Evolutionary conservation across 2,329 filamentous ascomycete genomes (phyloP), one percentile per base, ranked within the genome.

Genomic region (Penicillium crustosum): DNA sequence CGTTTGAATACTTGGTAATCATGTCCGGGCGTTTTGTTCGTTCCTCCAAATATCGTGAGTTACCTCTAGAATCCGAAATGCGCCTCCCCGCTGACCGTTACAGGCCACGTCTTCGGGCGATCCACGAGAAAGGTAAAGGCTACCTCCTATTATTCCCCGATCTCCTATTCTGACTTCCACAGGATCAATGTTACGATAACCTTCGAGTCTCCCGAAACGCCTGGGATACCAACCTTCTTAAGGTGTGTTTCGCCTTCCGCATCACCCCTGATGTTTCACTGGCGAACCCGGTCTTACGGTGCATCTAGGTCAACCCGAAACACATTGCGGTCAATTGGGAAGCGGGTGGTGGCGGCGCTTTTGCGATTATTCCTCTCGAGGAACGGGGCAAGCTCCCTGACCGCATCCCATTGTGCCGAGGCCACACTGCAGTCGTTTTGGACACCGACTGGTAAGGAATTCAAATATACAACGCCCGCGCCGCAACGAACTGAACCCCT

Each of bases 281-380:
- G 50, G 48, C 54, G 43, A 52, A 56, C 39, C 52, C 58, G 52
- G 48, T 50, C 53, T 48, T 59, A 67, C 48, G 43, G 45, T 29
- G 44, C 29, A 50, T 59, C 68, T 73, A 95, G 92, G 94, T 87
- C 75, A 99, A 99, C 77, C 93, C 94, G 49, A 88, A 96, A 77
- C 97, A 94, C 77, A 84, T 99, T 68, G 89, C 94, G 6, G 93
- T 99, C 80, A 99, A 99, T 83, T 99, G 94, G 94, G 93, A 99
- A 79, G 84, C 94, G 39, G 90, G 91, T 74, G 94, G 94, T 62
- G 94, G 94, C 70, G 94, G 94, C 73, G 93, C 94, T 68, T 97
- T 99, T 73, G 94, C 94, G 55, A 93, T 99, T 67, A 91, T 99
- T 67, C 94, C 94, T 60, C 78, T 96, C 69, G 85, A 88, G 66